Evolutionary conservation across 352 stramenopile genomes (phyloP).

Genomic region (Blastocystis sp.): DNA sequence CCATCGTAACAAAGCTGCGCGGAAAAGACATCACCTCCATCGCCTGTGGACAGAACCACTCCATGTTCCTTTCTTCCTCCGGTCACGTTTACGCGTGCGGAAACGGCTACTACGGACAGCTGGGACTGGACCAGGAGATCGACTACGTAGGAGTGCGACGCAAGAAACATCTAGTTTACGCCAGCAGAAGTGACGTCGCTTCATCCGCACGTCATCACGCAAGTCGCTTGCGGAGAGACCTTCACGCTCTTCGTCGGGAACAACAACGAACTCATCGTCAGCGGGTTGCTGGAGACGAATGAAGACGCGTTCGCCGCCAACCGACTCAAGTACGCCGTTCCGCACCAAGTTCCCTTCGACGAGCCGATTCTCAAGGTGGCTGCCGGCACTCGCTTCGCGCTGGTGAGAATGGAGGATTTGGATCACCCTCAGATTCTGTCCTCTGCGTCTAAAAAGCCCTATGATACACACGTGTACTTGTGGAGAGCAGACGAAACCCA

Average conservation of each 20-base stretch:
- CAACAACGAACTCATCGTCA: neutral
- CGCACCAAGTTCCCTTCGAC: neutral
- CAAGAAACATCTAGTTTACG: neutral
- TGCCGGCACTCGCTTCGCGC: neutral
- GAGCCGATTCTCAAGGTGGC: neutral
- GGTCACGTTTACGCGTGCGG: slow-evolving; percentile 65
- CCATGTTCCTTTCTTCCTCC: slow-evolving; percentile 62
- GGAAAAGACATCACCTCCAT: slow-evolving; percentile 61
- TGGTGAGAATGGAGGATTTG: neutral
- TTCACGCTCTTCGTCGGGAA: slow-evolving; percentile 16
- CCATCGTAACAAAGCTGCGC: neutral
- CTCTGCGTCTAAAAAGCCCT: neutral
- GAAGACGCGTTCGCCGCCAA: neutral
- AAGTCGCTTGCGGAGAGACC: slow-evolving; percentile 33
- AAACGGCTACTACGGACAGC: slow-evolving; percentile 68
- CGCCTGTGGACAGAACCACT: slow-evolving; percentile 67
- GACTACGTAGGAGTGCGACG: slow-evolving; percentile 18
- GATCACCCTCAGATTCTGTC: neutral
- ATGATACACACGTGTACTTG: neutral
- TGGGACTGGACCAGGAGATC: slow-evolving; percentile 62
- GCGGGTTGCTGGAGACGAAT: neutral
- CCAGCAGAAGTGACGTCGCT: neutral
- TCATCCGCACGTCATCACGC: neutral
- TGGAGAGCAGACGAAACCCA: neutral
- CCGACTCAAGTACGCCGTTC: neutral